Base-by-base conservation (phyloP, 2,329 filamentous ascomycete species). In the Colletotrichum tropicale region DNA sequence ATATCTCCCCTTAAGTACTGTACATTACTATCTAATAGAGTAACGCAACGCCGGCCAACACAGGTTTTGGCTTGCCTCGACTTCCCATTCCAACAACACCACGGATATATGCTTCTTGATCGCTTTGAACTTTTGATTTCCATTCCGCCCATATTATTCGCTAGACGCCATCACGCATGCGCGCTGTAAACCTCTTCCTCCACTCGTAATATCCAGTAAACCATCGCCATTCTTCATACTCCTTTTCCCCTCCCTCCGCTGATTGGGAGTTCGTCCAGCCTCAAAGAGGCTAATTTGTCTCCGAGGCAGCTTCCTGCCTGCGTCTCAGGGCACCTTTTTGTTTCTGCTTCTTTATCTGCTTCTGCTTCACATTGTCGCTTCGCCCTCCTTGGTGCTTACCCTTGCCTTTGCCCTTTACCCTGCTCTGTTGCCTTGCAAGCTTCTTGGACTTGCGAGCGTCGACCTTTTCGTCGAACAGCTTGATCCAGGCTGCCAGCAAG, bases 311-410 rank as follows among this genome's bases (percentile, higher is more conserved):
- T 48, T 73, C 70, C 70, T 76, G 74, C 48, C 70, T 58, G n/a
- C 28, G 62, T 56, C 74, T 58, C 30, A 76, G 58, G 48, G 74
- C 74, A 18, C 64, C 12, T 73, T 76, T 76, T 70, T 21, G 65
- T 61, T 36, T 75, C 38, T 77, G 73, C 70, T 78, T 77, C 32
- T 71, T 72, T 62, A 71, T 64, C 73, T 76, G 74, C 74, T 68
- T 67, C 32, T 69, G 60, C 61, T 56, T 65, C 69, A 68, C 72
- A 13, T 74, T 66, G 60, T 66, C 56, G 64, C 30, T 76, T 30
- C 55, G 71, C 64, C 71, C 74, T 74, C 24, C 58, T 60, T 70
- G 66, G 52, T 64, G 66, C 71, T 76, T 76, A 70, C 74, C 71
- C n/a, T 74, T 68, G 60, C 67, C 64, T 36, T 74, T 70, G 7